Conservation (phyloP, 1,284 basidiomycete genomes). For the Ustilago trichophora region DNA sequence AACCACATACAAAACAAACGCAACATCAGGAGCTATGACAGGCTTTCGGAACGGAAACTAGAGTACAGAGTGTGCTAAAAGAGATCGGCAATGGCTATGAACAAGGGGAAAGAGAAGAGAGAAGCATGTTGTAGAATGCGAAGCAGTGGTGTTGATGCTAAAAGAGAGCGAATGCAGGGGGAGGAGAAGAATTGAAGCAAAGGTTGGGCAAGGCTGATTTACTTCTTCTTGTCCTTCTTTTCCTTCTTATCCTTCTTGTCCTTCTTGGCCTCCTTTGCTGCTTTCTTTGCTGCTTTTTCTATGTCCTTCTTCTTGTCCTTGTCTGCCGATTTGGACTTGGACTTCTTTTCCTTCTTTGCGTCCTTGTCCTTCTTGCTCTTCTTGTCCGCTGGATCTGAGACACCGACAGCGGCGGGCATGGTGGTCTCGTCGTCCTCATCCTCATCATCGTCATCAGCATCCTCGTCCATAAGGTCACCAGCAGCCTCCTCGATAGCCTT, state of each 20-base stretch:
- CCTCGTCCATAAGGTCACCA: slow-evolving; percentile 76
- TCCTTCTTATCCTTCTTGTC: slow-evolving; percentile 56
- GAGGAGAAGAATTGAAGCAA: background rate
- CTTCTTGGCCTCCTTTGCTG: slow-evolving; percentile 50
- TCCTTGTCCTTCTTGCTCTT: slow-evolving; percentile 73
- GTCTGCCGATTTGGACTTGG: slow-evolving; percentile 52
- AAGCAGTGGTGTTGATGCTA: background rate
- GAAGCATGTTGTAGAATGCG: background rate
- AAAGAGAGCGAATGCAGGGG: background rate
- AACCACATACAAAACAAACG: no score
- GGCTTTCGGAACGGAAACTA: slow-evolving; percentile 15
- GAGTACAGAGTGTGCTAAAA: slow-evolving; percentile 25
- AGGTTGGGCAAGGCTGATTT: no score
- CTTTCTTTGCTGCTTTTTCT: slow-evolving; percentile 62
- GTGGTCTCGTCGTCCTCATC: slow-evolving; percentile 70
- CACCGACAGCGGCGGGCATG: slow-evolving; percentile 67
- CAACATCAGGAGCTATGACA: no score
- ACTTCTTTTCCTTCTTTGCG: slow-evolving; percentile 77
- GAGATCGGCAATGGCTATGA: slow-evolving; percentile 8
- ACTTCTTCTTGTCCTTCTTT: slow-evolving; percentile 38
- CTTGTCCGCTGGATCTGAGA: slow-evolving; percentile 53
- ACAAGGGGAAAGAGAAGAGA: background rate
- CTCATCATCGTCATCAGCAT: slow-evolving; percentile 71
- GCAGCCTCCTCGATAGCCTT: slow-evolving; percentile 78
- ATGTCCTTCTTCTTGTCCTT: slow-evolving; percentile 53